Conservation (phyloP, 1,284 basidiomycete species). For the Boletus smithii region DNA sequence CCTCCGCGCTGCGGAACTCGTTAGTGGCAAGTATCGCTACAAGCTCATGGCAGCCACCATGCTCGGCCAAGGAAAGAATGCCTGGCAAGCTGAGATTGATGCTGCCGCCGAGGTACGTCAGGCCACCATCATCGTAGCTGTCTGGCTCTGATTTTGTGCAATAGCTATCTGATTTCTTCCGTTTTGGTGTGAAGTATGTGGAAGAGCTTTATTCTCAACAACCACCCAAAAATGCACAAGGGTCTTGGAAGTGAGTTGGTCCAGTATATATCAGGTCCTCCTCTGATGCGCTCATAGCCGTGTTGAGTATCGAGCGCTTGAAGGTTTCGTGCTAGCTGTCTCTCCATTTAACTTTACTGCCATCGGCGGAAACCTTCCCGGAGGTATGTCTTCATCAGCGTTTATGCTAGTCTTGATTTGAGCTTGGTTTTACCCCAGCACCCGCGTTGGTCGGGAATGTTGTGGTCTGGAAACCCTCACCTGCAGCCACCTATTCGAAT, state of each 20-base stretch:
- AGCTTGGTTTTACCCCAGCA: constrained; percentile 40
- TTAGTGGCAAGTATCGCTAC: constrained; percentile 92
- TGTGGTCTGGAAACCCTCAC: constrained; percentile 96
- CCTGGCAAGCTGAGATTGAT: constrained; percentile 99
- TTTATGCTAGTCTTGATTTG: constrained; percentile 1
- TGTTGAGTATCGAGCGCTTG: constrained; percentile 91
- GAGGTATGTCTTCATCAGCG: constrained; percentile 43
- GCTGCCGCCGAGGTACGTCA: constrained; percentile 86
- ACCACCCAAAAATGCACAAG: constrained; percentile 81
- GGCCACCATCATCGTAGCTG: neutral
- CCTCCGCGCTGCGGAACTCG: constrained; percentile 93
- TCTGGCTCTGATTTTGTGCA: constrained; percentile 1
- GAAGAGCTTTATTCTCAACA: constrained; percentile 93
- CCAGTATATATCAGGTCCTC: neutral
- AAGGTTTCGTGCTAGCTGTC: constrained; percentile 96
- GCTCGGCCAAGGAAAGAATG: constrained; percentile 98
- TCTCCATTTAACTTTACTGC: constrained; percentile 99
- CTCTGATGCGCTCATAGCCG: constrained; percentile 52
- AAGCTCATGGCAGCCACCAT: constrained; percentile 96
- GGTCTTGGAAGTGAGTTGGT: constrained; percentile 86
- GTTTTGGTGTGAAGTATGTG: constrained; percentile 96
- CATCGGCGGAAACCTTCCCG: constrained; percentile 90
- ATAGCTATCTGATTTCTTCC: constrained; percentile 89
- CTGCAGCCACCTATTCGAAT: constrained; percentile 92
- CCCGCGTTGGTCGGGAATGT: constrained; percentile 96